These are phyloP conservation scores for Sugiyamaella pinicola DNA, from an alignment of 1,139 yeast species.

Conservation along the genomic window DNA sequence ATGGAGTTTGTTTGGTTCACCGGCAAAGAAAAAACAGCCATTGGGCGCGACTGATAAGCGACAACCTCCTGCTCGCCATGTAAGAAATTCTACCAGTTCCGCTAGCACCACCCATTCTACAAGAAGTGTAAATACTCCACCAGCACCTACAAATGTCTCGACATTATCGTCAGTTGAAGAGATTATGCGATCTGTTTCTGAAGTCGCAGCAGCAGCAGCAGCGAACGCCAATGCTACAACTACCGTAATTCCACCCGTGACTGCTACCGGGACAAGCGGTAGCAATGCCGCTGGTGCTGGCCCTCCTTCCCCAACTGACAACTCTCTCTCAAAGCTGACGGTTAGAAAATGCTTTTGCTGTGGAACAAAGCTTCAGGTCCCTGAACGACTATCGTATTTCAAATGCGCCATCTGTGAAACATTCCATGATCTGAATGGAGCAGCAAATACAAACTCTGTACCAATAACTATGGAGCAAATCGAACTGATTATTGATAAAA, in stretches of 20 bases:
- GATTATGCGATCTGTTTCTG: conserved; percentile 32
- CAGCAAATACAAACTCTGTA: conserved; percentile 4
- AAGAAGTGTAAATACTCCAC: too few relatives aligned
- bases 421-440: conserved; percentile 34
- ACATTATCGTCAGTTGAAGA: conserved; percentile 35
- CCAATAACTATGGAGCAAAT: conserved; percentile 3
- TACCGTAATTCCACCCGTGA: too few relatives aligned
- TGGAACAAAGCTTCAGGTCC: conserved; percentile 58
- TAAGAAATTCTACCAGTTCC: too few relatives aligned
- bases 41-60: too few relatives aligned
- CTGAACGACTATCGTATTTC: conserved; percentile 50
- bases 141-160: conserved; percentile 27
- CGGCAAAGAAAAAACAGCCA: conserved; percentile 19
- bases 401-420: conserved; percentile 48
- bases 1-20: conserved; percentile 19
- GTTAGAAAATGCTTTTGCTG: conserved; percentile 55
- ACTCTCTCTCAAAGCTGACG: conserved; percentile 12
- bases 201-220: conserved; percentile 28
- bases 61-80: too few relatives aligned
- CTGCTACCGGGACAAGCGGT: too few relatives aligned
- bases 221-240: conserved; percentile 10
- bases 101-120: neutral
- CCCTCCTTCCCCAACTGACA: neutral
- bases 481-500: conserved; percentile 1
- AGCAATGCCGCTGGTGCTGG: too few relatives aligned